phyloP scores from a whole-genome alignment of 768 basidiomycete genomes.

The Boletus vermiculosoides region DNA sequence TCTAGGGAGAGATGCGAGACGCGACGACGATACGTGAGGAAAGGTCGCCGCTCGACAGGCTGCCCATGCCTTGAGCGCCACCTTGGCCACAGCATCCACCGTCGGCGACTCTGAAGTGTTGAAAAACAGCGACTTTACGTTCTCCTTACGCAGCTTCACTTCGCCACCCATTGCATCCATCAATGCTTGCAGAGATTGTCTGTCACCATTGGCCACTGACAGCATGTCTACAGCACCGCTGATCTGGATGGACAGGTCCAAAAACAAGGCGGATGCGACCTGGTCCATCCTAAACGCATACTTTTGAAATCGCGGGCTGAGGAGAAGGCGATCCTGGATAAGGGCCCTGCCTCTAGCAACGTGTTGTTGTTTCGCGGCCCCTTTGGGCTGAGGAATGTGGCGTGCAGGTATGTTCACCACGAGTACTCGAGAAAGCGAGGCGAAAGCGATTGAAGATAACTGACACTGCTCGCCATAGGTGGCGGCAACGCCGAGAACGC shows the following conservation, averaged over 20 bases:
- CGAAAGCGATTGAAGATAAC: conserved; percentile 40
- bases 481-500: conserved; percentile 43
- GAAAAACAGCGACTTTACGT: conserved; percentile 33
- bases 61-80: conserved; percentile 47
- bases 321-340: conserved; percentile 35
- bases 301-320: conserved; percentile 30
- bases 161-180: conserved; percentile 41
- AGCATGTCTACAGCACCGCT: conserved; percentile 41
- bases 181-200: conserved; percentile 36
- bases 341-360: conserved; percentile 16
- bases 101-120: conserved; percentile 17
- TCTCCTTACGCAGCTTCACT: conserved; percentile 22
- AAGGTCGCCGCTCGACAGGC: conserved; percentile 25
- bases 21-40: conserved; percentile 6
- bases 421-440: conserved; percentile 36
- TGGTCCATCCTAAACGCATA: conserved; percentile 48
- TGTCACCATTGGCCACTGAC: conserved; percentile 26
- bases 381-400: conserved; percentile 5
- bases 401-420: conserved; percentile 32
- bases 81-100: conserved; percentile 10
- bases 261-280: conserved; percentile 39
- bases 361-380: neutral
- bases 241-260: conserved; percentile 39
- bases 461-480: conserved; percentile 36
- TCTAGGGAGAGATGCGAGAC: conserved; percentile 16